These are phyloP conservation scores for Amanita pallidorosea DNA, from an alignment of 768 basidiomycete genomes.

Conservation along the genomic window DNA sequence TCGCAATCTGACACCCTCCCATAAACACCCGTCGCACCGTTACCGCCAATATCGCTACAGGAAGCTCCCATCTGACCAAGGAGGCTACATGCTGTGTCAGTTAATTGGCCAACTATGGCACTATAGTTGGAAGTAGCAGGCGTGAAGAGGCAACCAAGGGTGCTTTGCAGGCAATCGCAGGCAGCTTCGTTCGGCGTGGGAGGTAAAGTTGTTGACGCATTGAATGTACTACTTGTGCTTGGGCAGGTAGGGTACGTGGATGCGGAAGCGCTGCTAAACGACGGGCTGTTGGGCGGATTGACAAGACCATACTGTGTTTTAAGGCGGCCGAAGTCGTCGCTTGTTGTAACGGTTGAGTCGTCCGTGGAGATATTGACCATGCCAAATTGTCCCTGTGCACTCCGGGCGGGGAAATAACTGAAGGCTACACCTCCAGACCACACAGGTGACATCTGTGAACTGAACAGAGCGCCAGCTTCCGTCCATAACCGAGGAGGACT, in stretches of 20 bases:
- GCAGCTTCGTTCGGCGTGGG: conserved; percentile 74
- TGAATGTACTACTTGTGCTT: conserved; percentile 40
- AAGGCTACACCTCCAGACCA: conserved; percentile 90
- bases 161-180: conserved; percentile 65
- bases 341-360: conserved; percentile 53
- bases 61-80: conserved; percentile 49
- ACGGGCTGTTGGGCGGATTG: conserved; percentile 53
- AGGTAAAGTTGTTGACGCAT: conserved; percentile 62
- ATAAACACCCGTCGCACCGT: conserved; percentile 69
- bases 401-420: conserved; percentile 80
- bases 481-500: conserved; percentile 63
- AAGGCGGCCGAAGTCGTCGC: conserved; percentile 59
- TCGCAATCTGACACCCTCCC: conserved; percentile 71
- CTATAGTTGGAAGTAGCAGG: conserved; percentile 52
- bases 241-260: conserved; percentile 59
- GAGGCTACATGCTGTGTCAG: conserved; percentile 67
- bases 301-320: conserved; percentile 47
- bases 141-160: conserved; percentile 66
- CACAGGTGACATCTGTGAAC: conserved; percentile 58
- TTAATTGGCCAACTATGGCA: conserved; percentile 45
- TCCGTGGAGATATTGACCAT: conserved; percentile 71
- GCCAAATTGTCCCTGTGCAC: conserved; percentile 67
- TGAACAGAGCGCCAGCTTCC: conserved; percentile 66
- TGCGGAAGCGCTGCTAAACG: conserved; percentile 26
- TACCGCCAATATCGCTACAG: conserved; percentile 61